Evolutionary conservation across 306 rosid genomes (phyloP).

Genomic region (Sicyos baderoa): DNA sequence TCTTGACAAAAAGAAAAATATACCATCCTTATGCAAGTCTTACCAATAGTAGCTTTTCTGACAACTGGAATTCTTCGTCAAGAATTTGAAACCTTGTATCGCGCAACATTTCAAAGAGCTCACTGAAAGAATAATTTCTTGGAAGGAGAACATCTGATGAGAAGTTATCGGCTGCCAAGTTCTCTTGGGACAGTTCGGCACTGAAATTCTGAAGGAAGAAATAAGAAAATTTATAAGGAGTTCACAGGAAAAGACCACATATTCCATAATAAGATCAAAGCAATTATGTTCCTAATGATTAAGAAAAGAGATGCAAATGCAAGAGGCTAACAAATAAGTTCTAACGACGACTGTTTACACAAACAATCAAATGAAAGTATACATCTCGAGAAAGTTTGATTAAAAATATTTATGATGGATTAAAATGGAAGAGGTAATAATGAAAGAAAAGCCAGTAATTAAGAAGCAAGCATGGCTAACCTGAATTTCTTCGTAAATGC

Average conservation of each 20-base stretch:
- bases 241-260: slow-evolving; percentile 1
- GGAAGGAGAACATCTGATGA: slow-evolving; percentile 41
- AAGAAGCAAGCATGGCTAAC: slow-evolving; percentile 33
- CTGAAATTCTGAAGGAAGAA: slow-evolving; percentile 40
- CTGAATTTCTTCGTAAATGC: slow-evolving; percentile 58
- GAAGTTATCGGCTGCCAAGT: slow-evolving; percentile 30
- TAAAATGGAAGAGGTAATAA: background rate
- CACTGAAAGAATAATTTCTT: slow-evolving; percentile 28
- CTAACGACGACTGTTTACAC: background rate
- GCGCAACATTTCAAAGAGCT: slow-evolving; percentile 51
- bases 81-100: slow-evolving; percentile 54
- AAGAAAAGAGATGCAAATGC: background rate
- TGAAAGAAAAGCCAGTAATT: background rate
- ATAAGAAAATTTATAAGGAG: background rate
- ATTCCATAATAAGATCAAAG: background rate
- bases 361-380: slow-evolving; percentile 3
- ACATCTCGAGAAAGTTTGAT: slow-evolving; percentile 7
- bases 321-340: background rate
- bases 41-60: slow-evolving; percentile 55
- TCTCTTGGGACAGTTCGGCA: slow-evolving; percentile 32
- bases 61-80: slow-evolving; percentile 58
- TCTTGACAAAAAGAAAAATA: background rate
- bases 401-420: background rate
- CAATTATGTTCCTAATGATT: background rate
- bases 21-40: slow-evolving; percentile 14